Conservation (phyloP, 495 filamentous ascomycete genomes). For the Penicillium longicatenatum region DNA sequence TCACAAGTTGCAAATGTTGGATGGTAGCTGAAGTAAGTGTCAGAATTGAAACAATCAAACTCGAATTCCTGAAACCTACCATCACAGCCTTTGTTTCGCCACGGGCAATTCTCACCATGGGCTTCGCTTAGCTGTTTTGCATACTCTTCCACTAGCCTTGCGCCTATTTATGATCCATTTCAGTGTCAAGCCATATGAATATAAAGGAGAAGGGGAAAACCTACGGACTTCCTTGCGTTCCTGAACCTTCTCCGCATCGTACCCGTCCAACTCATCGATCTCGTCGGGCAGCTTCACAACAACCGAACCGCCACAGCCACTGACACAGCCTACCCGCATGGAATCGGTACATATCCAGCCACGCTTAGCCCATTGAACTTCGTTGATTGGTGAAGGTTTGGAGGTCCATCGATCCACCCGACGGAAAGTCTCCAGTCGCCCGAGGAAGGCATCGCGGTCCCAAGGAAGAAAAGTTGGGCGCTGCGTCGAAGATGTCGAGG, state of each 20-base stretch:
- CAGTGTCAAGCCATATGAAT: constrained; percentile 1
- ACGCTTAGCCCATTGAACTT: constrained; percentile 93
- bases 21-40: constrained; percentile 43
- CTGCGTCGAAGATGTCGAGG: constrained; percentile 28
- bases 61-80: constrained; percentile 48
- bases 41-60: constrained; percentile 5
- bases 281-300: constrained; percentile 75
- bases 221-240: constrained; percentile 64
- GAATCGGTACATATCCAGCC: constrained; percentile 87
- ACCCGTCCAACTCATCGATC: constrained; percentile 51
- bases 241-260: constrained; percentile 57
- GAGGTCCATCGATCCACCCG: constrained; percentile 83
- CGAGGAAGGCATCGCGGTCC: constrained; percentile 81
- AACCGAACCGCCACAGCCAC: constrained; percentile 78
- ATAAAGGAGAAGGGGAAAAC: constrained; percentile 15
- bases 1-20: constrained; percentile 58
- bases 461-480: constrained; percentile 74
- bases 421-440: constrained; percentile 81
- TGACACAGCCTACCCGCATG: constrained; percentile 78
- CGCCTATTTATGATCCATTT: constrained; percentile 27
- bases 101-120: constrained; percentile 83
- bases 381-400: constrained; percentile 76
- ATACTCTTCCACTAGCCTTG: constrained; percentile 76
- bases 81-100: constrained; percentile 83
- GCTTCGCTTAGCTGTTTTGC: constrained; percentile 66